A percentile compares a stretch with the other conserved stretches of the same genome.
phyloP scores from a whole-genome alignment of 768 basidiomycete genomes.

The Crucibulum laeve region DNA sequence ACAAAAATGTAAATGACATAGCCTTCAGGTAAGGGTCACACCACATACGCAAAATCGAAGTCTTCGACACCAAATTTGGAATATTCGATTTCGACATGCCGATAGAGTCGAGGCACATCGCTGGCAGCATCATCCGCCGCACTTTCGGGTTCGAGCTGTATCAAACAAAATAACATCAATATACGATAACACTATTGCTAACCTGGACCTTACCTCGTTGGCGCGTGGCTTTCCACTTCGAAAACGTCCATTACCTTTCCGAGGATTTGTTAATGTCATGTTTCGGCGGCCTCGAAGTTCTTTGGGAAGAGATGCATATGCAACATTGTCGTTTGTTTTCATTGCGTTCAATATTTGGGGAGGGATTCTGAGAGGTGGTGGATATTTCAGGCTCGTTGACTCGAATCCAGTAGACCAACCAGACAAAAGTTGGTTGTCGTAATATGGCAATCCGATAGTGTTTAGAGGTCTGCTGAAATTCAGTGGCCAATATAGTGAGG shows the following conservation, averaged over 20 bases:
- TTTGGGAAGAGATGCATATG: slow-evolving; percentile 84
- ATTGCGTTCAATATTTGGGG: slow-evolving; percentile 71
- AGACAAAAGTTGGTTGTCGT: slow-evolving; percentile 71
- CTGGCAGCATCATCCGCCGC: slow-evolving; percentile 49
- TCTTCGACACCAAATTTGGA: slow-evolving; percentile 98
- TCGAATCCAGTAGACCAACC: slow-evolving; percentile 49
- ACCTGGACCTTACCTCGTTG: slow-evolving; percentile 33
- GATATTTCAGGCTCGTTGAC: slow-evolving; percentile 42
- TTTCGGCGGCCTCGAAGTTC: slow-evolving; percentile 85
- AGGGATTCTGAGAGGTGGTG: slow-evolving; percentile 77
- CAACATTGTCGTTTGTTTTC: slow-evolving; percentile 85
- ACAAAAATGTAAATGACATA: slow-evolving; percentile 2
- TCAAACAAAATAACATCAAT: slow-evolving; percentile 1
- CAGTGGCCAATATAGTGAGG: background rate
- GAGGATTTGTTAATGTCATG: slow-evolving; percentile 50
- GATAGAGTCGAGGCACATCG: slow-evolving; percentile 76
- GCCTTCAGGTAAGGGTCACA: background rate
- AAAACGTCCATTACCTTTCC: slow-evolving; percentile 67
- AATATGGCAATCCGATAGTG: slow-evolving; percentile 84
- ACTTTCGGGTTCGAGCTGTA: slow-evolving; percentile 50
- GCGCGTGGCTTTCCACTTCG: slow-evolving; percentile 69
- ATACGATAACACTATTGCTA: slow-evolving; percentile 1
- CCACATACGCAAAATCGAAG: slow-evolving; percentile 89
- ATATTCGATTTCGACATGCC: slow-evolving; percentile 95
- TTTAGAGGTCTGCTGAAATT: slow-evolving; percentile 68